Base-by-base conservation (phyloP, 2,329 filamentous ascomycete genomes). In the Aspergillus piperis region DNA sequence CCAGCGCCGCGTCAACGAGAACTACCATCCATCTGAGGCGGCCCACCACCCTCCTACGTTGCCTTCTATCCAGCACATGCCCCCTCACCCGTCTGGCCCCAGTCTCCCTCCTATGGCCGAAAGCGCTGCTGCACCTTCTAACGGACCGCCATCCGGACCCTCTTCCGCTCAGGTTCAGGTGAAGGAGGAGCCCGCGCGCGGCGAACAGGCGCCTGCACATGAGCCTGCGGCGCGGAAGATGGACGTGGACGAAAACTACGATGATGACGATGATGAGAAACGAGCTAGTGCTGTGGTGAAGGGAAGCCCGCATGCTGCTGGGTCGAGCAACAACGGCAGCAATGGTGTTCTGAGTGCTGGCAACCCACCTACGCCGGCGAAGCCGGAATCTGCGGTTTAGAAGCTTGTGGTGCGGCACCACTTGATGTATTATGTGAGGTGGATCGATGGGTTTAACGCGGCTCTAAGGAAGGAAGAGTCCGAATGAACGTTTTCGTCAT, bases 211-310 rank as follows among this genome's bases (percentile, higher is more conserved):
- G 2, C 80, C 83, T 19, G 76, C 82, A 17, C 88, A 88, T 60
- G 94, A 98, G 78, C 91, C 92, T 56, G 92, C 95, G 36, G 92
- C 92, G 19, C 85, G 95, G 21, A 96, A 96, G 77, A 96, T 99
- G 87, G 94, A 98, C 6, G 91, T 98, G 19, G 93, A 99, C 68
- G 95, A 99, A 75, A 90, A 98, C 74, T 98, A 99, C 70, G 94
- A 98, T 74, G 94, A 98, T 70, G 94, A 93, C 4, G 93, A 96
- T 66, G 94, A 97, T 61, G 90, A 95, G 42, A 87, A 86, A 75
- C 75, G 81, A 63, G 68, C 66, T n/a, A 66, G 60, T 57, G 58
- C 66, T 41, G 68, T 61, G 47, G 66, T 68, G 5, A 78, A 78
- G 64, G 69, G 71, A 13, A 77, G 75, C 58, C 75, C 74, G 19